These are phyloP conservation scores for Boletales sp. DNA, from an alignment of 768 basidiomycete species.

Conservation along the genomic window DNA sequence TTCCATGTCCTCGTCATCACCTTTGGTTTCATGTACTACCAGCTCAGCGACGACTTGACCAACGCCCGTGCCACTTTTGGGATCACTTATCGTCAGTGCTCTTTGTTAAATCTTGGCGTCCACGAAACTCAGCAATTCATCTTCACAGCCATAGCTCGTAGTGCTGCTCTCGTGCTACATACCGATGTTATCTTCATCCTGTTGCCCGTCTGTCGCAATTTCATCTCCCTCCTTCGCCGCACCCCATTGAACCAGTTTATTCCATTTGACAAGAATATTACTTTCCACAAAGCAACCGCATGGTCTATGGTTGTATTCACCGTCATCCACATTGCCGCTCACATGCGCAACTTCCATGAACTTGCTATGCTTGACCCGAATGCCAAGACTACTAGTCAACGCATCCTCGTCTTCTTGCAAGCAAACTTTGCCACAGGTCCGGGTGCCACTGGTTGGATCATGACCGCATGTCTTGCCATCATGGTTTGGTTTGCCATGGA, in stretches of 20 bases:
- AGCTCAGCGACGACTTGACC: constrained; percentile 71
- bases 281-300: constrained; percentile 85
- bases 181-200: constrained; percentile 92
- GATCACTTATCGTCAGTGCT: constrained; percentile 64
- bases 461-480: constrained; percentile 65
- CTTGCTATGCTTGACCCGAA: constrained; percentile 55
- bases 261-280: constrained; percentile 91
- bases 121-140: not conserved
- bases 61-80: constrained; percentile 71
- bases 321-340: constrained; percentile 73
- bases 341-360: constrained; percentile 81
- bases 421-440: constrained; percentile 85
- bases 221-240: constrained; percentile 83
- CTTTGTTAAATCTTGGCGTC: not conserved
- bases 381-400: constrained; percentile 51
- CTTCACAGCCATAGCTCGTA: constrained; percentile 71
- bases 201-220: constrained; percentile 92
- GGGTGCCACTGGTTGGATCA: constrained; percentile 83
- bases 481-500: constrained; percentile 89
- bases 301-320: constrained; percentile 86
- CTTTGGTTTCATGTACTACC: constrained; percentile 77
- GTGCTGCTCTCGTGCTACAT: constrained; percentile 87
- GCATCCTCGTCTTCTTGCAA: constrained; percentile 64
- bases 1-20: constrained; percentile 75
- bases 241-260: constrained; percentile 84